phyloP scores from a whole-genome alignment of 169 alveolate species.

The Toxoplasma gondii region DNA sequence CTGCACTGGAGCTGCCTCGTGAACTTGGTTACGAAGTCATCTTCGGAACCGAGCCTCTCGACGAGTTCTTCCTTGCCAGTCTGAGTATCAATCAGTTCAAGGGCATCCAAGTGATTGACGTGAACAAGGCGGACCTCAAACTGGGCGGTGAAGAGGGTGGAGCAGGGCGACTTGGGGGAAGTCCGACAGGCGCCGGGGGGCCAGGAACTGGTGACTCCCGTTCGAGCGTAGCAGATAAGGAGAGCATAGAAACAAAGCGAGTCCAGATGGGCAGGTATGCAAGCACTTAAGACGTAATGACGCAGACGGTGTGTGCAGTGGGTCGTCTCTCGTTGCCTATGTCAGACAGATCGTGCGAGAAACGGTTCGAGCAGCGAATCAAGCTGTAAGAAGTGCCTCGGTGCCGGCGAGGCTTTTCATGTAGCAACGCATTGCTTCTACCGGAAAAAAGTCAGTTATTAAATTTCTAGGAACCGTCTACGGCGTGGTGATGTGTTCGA shows the following conservation, averaged over 20 bases:
- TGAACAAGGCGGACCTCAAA: slow-evolving; percentile 94
- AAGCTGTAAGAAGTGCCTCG: too few species aligned
- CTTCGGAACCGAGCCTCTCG: slow-evolving; percentile 95
- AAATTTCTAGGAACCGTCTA: too few species aligned
- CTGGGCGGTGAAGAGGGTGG: slow-evolving; percentile 81
- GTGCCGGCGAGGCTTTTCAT: too few species aligned
- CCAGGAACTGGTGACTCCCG: background rate
- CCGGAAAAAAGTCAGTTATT: too few species aligned
- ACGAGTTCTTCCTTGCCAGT: slow-evolving; percentile 95
- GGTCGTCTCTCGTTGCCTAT: too few species aligned
- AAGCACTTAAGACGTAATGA: background rate
- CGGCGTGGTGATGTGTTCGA: too few species aligned
- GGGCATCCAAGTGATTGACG: slow-evolving; percentile 91
- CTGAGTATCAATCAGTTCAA: slow-evolving; percentile 89
- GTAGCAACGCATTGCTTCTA: too few species aligned
- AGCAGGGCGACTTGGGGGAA: slow-evolving; percentile 10
- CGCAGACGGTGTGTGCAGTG: background rate
- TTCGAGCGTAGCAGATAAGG: background rate
- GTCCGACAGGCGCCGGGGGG: background rate
- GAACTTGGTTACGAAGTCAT: slow-evolving; percentile 94
- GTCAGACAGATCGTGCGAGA: too few species aligned
- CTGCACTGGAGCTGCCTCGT: slow-evolving; percentile 91
- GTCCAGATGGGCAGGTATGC: slow-evolving; percentile 10
- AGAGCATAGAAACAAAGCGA: background rate
- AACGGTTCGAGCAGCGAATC: too few species aligned